Evolutionary conservation across 495 filamentous ascomycete genomes (phyloP), one percentile per base, ranked within the genome.

Genomic region (Clavariopsis aquatica): DNA sequence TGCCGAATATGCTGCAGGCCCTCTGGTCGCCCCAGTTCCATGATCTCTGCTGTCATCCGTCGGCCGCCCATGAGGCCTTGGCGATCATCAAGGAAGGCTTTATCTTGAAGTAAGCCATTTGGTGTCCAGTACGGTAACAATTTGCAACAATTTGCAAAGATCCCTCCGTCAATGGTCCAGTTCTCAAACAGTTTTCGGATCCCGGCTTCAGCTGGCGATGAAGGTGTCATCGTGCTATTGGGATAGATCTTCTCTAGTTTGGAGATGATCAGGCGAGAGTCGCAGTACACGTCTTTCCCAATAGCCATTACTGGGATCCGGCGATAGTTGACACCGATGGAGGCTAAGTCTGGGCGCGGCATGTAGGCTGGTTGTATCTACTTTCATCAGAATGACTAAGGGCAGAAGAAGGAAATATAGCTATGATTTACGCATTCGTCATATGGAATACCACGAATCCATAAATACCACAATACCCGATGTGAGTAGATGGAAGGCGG

Each of bases 261-360:
- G 0, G 62, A 65, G 23, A 90, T 65, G 55, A 89, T 89, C 22
- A 88, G 53, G n/a, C 69, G 62, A 12, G 69, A 72, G 61, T 74
- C 74, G 59, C 68, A 73, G 66, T 74, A 74, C 58, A 75, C 60
- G 55, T 72, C 70, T 51, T 69, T 56, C 22, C 72, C 72, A 55
- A 72, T 68, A 54, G 82, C 69, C 51, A 89, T 68, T 52, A 90
- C 60, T 2, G 88, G 88, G 54, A 89, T 88, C 49, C 87, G 85
- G 0, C 86, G 82, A 38, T 65, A 69, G 36, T 60, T 62, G 15
- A 64, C 70, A n/a, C 60, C 69, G 6, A 74, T n/a, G 4, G 58
- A 43, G 51, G 66, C 69, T n/a, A 74, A 66, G 31, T 73, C 69
- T 4, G 61, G 61, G 29, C 72, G 68, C 0, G 72, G 72, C 31